A percentile compares a stretch with the other conserved stretches of the same genome.
These are phyloP conservation scores for Mycena galericulata DNA, from an alignment of 768 basidiomycete species.

Conservation along the genomic window DNA sequence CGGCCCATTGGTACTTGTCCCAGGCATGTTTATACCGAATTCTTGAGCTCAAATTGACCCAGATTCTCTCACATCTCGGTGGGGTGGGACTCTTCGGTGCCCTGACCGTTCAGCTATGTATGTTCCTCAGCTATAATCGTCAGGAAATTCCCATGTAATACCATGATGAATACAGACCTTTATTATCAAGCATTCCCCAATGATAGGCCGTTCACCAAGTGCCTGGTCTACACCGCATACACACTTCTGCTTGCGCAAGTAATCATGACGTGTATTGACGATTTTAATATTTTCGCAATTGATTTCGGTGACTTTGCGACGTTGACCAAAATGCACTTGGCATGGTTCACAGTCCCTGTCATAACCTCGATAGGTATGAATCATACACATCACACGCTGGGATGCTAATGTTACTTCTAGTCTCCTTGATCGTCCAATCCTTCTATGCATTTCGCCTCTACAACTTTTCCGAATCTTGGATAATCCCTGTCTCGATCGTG, in stretches of 20 bases:
- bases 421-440: background rate
- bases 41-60: too few species aligned
- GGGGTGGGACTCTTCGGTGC: too few species aligned
- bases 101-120: too few species aligned
- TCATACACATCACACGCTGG: too few species aligned
- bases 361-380: background rate
- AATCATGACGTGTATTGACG: constrained; percentile 35
- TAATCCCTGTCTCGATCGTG: background rate
- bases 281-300: constrained; percentile 35
- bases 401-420: background rate
- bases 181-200: constrained; percentile 41
- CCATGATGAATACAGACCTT: too few species aligned
- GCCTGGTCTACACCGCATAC: constrained; percentile 31
- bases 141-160: too few species aligned
- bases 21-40: too few species aligned
- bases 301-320: constrained; percentile 35
- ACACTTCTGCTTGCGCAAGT: constrained; percentile 34
- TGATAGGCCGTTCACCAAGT: too few species aligned
- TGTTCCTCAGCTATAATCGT: too few species aligned
- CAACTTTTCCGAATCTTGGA: background rate
- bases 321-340: constrained; percentile 27
- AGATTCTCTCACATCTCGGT: too few species aligned
- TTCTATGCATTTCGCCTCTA: background rate
- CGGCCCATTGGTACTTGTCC: too few species aligned
- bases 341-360: background rate